phyloP scores from a whole-genome alignment of 164 flowering plant genomes.

The Platanus orientalis region DNA sequence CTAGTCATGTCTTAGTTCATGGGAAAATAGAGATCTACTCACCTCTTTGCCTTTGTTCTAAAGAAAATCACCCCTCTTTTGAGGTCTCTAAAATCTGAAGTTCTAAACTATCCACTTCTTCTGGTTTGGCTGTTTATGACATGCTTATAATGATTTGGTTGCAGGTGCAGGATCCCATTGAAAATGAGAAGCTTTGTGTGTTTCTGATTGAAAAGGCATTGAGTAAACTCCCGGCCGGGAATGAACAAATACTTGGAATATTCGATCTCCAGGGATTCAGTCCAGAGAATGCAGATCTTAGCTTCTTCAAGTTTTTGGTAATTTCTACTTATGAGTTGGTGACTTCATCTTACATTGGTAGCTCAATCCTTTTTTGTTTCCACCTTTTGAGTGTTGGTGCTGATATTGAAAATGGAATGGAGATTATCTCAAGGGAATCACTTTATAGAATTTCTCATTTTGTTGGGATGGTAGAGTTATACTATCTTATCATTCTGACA shows the following conservation, averaged over 20 bases:
- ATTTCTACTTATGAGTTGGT: constrained; percentile 4
- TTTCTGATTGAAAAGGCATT: constrained; percentile 78
- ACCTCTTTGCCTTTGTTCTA: no score
- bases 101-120: constrained; percentile 4
- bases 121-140: constrained; percentile 10
- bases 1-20: no score
- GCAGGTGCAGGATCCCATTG: constrained; percentile 55
- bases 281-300: constrained; percentile 67
- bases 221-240: constrained; percentile 63
- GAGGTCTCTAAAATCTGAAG: no score
- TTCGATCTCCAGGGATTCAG: constrained; percentile 76
- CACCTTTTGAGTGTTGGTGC: not conserved
- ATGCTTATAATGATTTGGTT: constrained; percentile 13
- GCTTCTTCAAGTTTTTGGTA: constrained; percentile 82
- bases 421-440: not conserved
- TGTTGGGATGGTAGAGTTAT: not conserved
- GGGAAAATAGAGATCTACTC: no score
- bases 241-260: constrained; percentile 70
- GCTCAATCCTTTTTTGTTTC: not conserved
- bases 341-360: not conserved
- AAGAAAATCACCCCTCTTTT: no score
- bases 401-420: not conserved
- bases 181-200: constrained; percentile 74
- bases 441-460: not conserved
- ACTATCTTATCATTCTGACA: not conserved